Conservation (phyloP, 805 yeast genomes). For the Nakazawaea wickerhamii region DNA sequence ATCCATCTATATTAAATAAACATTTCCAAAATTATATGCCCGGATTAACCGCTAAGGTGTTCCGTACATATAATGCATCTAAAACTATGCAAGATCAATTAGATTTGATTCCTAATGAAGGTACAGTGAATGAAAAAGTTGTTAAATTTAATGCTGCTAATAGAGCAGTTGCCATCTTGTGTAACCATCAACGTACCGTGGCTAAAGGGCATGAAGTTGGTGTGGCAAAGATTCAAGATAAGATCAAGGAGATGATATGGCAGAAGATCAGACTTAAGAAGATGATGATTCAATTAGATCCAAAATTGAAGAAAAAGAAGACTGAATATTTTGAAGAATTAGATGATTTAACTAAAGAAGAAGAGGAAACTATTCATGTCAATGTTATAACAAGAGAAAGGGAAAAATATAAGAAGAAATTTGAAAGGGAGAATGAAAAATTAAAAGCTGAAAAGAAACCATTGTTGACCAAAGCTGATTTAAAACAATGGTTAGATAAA, state of each 20-base stretch:
- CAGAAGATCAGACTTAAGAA: conserved; percentile 69
- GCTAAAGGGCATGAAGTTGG: conserved; percentile 78
- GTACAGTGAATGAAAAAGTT: conserved; percentile 82
- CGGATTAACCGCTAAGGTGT: conserved; percentile 93
- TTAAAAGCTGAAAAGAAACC: conserved; percentile 51
- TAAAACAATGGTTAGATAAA: conserved; percentile 53
- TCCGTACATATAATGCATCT: conserved; percentile 96
- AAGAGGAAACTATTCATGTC: conserved; percentile 52
- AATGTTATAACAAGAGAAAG: conserved; percentile 58
- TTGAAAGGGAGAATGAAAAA: conserved; percentile 74
- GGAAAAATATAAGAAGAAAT: conserved; percentile 60
- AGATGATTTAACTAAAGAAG: conserved; percentile 61
- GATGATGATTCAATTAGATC: conserved; percentile 65
- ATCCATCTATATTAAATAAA: conserved; percentile 76
- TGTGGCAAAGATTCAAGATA: conserved; percentile 73
- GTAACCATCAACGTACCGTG: conserved; percentile 95
- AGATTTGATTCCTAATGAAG: conserved; percentile 78
- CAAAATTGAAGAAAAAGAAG: conserved; percentile 40
- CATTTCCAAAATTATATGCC: conserved; percentile 87
- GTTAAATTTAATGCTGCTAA: conserved; percentile 91
- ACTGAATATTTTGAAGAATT: conserved; percentile 62
- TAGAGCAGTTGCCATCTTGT: conserved; percentile 88
- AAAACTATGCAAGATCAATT: conserved; percentile 95
- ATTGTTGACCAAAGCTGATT: conserved; percentile 45
- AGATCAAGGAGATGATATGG: conserved; percentile 79